phyloP scores from a whole-genome alignment of 2,329 filamentous ascomycete species.

The Nemania sp. region DNA sequence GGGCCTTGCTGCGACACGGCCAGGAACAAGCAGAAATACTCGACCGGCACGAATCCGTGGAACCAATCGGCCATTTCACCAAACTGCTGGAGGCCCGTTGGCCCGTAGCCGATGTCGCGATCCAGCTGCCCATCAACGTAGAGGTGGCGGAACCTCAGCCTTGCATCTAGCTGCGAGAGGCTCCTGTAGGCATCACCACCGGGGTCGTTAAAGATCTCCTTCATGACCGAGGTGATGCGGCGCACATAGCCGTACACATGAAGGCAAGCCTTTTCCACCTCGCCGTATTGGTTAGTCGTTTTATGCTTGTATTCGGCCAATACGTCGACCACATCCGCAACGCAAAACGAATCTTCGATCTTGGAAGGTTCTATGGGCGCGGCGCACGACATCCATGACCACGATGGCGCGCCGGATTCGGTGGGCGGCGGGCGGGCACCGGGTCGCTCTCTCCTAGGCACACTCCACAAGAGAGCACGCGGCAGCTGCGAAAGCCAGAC shows the following conservation, averaged over 20 bases:
- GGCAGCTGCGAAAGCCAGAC: slow-evolving; percentile 10
- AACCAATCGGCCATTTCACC: background rate
- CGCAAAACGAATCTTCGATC: too few relatives aligned
- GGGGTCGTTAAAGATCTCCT: background rate
- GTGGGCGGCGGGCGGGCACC: background rate
- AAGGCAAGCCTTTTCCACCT: background rate
- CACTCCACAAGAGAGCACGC: slow-evolving; percentile 5
- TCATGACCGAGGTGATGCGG: slow-evolving; percentile 9
- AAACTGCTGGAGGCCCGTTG: background rate
- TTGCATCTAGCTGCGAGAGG: too few relatives aligned
- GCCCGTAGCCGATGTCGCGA: slow-evolving; percentile 1
- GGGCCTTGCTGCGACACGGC: too few relatives aligned
- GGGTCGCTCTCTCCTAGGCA: background rate
- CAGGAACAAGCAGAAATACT: too few relatives aligned
- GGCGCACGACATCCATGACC: slow-evolving; percentile 5
- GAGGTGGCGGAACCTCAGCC: background rate
- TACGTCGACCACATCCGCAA: too few relatives aligned
- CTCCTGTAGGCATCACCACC: too few relatives aligned
- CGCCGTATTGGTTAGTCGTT: slow-evolving; percentile 6
- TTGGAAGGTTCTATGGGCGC: background rate
- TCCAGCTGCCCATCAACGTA: slow-evolving; percentile 10
- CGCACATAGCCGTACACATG: slow-evolving; percentile 7
- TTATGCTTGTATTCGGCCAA: slow-evolving; percentile 3
- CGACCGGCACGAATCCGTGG: too few relatives aligned
- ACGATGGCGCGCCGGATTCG: slow-evolving; percentile 3